A percentile compares a stretch with the other conserved stretches of the same genome.
Evolutionary conservation across 139 green algal species (phyloP).

Genomic region (Haematococcus sp.): DNA sequence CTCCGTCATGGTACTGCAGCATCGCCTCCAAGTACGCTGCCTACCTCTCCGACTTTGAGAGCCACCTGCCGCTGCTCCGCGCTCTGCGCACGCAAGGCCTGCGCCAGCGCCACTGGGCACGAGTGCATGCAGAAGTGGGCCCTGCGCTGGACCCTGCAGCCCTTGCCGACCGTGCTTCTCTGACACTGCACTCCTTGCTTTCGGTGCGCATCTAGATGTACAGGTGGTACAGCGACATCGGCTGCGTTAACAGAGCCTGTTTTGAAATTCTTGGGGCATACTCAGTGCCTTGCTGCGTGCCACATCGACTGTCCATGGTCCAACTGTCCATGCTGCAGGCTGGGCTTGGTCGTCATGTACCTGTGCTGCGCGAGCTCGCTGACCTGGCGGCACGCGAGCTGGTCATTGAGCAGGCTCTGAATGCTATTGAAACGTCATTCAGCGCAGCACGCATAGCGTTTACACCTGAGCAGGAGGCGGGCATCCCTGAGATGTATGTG

Average conservation of each 20-base stretch:
- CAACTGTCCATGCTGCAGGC: neutral
- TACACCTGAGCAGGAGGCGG: conserved; percentile 8
- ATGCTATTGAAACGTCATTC: conserved; percentile 25
- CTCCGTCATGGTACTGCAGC: conserved; percentile 14
- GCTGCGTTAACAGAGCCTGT: neutral
- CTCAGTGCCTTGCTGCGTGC: too few species aligned
- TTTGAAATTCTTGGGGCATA: too few species aligned
- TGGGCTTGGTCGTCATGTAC: conserved; percentile 21
- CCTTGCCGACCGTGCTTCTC: conserved; percentile 3
- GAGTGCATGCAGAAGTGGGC: conserved; percentile 23
- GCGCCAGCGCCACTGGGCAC: conserved; percentile 36
- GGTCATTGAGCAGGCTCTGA: conserved; percentile 35
- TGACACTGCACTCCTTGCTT: conserved; percentile 33
- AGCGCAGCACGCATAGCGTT: conserved; percentile 13
- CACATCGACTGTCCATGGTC: too few species aligned
- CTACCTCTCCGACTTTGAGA: conserved; percentile 33
- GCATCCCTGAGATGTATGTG: conserved; percentile 23
- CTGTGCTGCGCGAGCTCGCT: conserved; percentile 33
- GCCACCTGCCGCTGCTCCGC: conserved; percentile 33
- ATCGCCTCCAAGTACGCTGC: conserved; percentile 33
- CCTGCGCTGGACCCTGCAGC: conserved; percentile 16
- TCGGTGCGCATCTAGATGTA: conserved; percentile 7
- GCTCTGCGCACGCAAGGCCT: conserved; percentile 31
- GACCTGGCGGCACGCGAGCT: conserved; percentile 40
- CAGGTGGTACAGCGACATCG: neutral